Base-by-base conservation (phyloP, 2,329 filamentous ascomycete species). In the Arachnopeziza araneosa region DNA sequence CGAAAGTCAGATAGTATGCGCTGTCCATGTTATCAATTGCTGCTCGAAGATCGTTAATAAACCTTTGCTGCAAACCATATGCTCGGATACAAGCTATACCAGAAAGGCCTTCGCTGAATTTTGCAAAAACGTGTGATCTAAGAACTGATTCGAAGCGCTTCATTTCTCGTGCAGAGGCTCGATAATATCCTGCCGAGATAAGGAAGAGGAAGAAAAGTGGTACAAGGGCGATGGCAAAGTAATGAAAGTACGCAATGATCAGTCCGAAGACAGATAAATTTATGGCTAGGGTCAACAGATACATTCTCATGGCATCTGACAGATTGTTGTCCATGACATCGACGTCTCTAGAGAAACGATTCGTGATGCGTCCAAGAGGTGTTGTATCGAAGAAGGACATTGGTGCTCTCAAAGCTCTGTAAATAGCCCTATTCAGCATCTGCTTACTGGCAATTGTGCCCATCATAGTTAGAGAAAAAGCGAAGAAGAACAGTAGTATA, bases 371-470 rank as follows among this genome's bases (percentile, higher is more conserved):
- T 22, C 95, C 95, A 1, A 98, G 82, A 0, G 95, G 95, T 0
- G 95, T 98, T 0, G 95, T 98, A 69, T 99, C 95, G 76, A 98
- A 98, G 77, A 98, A 98, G 4, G 90, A 89, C 91, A 88, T 87
- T n/a, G 85, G 85, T 2, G 85, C 85, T 24, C 85, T 79, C n/a
- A 88, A 76, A 0, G 95, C 91, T 19, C 90, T 83, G 9, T 81
- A 85, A 68, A 98, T 90, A 7, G 95, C 93, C 44, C 85, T 80
- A 30, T 88, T 84, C 55, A 98, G 82, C 84, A 98, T 91, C 49
- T 81, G 80, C 73, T 89, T 93, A 71, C 90, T 95, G 5, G 93
- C 84, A 22, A 83, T 85, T 1, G 95, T 97, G 52, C 93, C 91
- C 57, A 88, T 84, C 0, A 92, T 81, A 0, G 92, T 91, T 24